A percentile compares a stretch with the other conserved stretches of the same genome.
phyloP scores from a whole-genome alignment of 2,329 filamentous ascomycete genomes.

The Aspergillus costaricaensis region DNA sequence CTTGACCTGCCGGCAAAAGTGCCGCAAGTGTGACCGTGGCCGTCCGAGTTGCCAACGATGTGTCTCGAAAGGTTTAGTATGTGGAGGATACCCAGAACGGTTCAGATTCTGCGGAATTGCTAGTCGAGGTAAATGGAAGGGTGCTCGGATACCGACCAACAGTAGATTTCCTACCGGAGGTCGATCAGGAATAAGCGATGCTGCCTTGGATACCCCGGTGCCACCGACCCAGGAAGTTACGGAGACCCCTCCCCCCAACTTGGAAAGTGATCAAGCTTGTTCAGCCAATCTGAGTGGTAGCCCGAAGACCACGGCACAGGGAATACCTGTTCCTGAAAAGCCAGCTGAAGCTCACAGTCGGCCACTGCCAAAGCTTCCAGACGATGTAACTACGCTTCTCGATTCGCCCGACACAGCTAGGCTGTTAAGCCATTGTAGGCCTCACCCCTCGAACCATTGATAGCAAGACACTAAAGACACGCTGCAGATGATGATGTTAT shows the following conservation, averaged over 20 bases:
- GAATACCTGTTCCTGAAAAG: not conserved
- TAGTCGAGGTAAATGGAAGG: slow-evolving; percentile 35
- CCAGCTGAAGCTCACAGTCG: not conserved
- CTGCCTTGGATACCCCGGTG: not conserved
- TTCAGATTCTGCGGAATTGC: slow-evolving; percentile 35
- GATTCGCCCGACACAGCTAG: slow-evolving; percentile 16
- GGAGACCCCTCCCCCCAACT: not conserved
- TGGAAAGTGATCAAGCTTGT: not conserved
- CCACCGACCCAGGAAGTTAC: not conserved
- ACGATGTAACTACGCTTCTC: slow-evolving; percentile 8
- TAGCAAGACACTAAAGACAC: slow-evolving; percentile 3
- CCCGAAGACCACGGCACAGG: not conserved
- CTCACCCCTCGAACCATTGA: not conserved
- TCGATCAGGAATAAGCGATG: not conserved
- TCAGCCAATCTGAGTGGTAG: not conserved
- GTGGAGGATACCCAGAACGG: slow-evolving; percentile 35
- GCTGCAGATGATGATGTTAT: slow-evolving; percentile 29
- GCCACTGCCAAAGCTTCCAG: not conserved
- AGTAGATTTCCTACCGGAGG: not conserved
- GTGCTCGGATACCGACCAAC: slow-evolving; percentile 22
- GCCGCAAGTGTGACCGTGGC: slow-evolving; percentile 33
- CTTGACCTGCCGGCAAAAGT: slow-evolving; percentile 37
- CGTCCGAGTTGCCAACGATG: slow-evolving; percentile 35
- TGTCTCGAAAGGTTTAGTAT: slow-evolving; percentile 33
- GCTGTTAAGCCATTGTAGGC: slow-evolving; percentile 28